A percentile compares a stretch with the other conserved stretches of the same genome.
phyloP scores from a whole-genome alignment of 495 filamentous ascomycete genomes.

The Penicillium chermesinum region DNA sequence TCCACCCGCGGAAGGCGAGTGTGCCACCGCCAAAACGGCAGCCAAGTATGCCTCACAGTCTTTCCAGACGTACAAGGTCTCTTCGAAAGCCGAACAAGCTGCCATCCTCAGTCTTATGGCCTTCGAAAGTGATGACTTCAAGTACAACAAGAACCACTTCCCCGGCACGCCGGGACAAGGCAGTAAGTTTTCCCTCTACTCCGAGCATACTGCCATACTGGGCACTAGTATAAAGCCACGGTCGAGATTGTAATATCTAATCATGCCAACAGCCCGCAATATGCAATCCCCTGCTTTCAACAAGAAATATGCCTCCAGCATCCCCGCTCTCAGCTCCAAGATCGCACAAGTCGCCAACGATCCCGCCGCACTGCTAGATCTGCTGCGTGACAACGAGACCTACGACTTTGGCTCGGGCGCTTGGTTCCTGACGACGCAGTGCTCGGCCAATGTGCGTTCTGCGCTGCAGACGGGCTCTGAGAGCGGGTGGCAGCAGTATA shows the following conservation, averaged over 20 bases:
- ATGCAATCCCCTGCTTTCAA: slow-evolving; percentile 66
- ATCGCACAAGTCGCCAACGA: slow-evolving; percentile 31
- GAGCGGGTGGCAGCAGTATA: slow-evolving; percentile 57
- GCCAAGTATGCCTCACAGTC: slow-evolving; percentile 51
- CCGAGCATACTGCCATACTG: neutral
- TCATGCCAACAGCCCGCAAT: slow-evolving; percentile 65
- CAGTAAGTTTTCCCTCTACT: slow-evolving; percentile 35
- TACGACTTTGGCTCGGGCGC: slow-evolving; percentile 69
- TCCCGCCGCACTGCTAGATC: slow-evolving; percentile 46
- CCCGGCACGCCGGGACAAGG: slow-evolving; percentile 66
- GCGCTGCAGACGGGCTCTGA: slow-evolving; percentile 47
- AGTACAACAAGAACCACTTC: slow-evolving; percentile 60
- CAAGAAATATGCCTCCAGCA: slow-evolving; percentile 55
- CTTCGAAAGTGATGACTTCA: slow-evolving; percentile 63
- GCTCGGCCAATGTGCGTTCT: slow-evolving; percentile 37
- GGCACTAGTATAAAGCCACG: too few relatives aligned
- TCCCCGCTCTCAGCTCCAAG: slow-evolving; percentile 43
- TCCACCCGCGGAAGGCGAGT: slow-evolving; percentile 48
- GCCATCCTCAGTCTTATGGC: slow-evolving; percentile 60
- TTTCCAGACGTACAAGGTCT: slow-evolving; percentile 53
- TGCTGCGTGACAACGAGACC: slow-evolving; percentile 52
- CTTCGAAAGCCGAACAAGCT: slow-evolving; percentile 51
- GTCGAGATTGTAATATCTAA: too few relatives aligned
- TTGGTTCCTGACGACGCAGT: slow-evolving; percentile 71
- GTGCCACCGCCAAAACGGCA: slow-evolving; percentile 60